Evolutionary conservation across 2,329 filamentous ascomycete genomes (phyloP).

Genomic region (Aspergillus sp.): DNA sequence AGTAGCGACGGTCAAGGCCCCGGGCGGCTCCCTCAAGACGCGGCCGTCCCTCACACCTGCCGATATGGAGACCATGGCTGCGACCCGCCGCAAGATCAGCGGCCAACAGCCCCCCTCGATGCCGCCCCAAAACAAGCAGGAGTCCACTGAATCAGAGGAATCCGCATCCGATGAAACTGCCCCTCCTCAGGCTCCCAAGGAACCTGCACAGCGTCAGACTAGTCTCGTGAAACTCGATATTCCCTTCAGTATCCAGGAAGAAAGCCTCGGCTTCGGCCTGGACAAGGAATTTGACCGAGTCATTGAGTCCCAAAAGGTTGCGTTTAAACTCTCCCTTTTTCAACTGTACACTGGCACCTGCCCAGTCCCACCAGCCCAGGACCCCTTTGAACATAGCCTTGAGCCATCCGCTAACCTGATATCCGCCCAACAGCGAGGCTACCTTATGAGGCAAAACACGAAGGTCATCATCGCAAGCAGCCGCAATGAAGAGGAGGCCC

Average conservation of each 20-base stretch:
- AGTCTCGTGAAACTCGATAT: conserved; percentile 82
- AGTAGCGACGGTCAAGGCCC: conserved; percentile 83
- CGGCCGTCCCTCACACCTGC: conserved; percentile 83
- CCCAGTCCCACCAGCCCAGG: conserved; percentile 12
- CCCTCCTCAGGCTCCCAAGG: conserved; percentile 25
- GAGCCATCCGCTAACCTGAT: conserved; percentile 62
- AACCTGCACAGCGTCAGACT: conserved; percentile 56
- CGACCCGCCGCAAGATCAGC: conserved; percentile 80
- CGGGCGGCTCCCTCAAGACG: conserved; percentile 83
- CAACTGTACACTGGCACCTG: conserved; percentile 25
- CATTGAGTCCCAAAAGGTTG: conserved; percentile 95
- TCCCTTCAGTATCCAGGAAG: conserved; percentile 66
- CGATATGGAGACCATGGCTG: conserved; percentile 80
- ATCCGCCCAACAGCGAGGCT: conserved; percentile 79
- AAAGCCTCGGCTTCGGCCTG: conserved; percentile 75
- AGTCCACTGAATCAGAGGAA: conserved; percentile 18
- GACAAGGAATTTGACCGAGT: conserved; percentile 93
- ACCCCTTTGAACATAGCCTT: conserved; percentile 9
- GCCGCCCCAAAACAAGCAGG: conserved; percentile 24
- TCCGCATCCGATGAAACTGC: conserved; percentile 14
- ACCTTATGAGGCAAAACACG: conserved; percentile 97
- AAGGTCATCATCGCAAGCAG: conserved; percentile 92
- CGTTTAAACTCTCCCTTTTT: conserved; percentile 50
- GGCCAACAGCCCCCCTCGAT: conserved; percentile 57
- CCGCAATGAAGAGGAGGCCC: conserved; percentile 59